These are phyloP conservation scores for Syncephalis plumigaleata DNA, from an alignment of 371 early-diverging fungal species.

Conservation along the genomic window DNA sequence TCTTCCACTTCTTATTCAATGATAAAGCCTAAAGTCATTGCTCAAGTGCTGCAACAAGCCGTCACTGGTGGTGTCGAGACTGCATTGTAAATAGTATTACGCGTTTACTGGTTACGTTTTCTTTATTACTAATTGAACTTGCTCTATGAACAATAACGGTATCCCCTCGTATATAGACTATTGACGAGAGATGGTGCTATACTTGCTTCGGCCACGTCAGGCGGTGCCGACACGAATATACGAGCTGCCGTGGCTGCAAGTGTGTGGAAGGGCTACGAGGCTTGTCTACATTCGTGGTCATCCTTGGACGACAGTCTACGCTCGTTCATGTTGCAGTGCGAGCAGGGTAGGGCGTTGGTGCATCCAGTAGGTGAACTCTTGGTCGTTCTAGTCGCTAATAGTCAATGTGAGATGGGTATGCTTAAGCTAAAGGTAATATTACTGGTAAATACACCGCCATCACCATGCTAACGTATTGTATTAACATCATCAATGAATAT, in stretches of 20 bases:
- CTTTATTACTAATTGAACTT: not conserved
- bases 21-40: conserved; percentile 49
- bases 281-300: not conserved
- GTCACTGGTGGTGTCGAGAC: conserved; percentile 41
- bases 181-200: not conserved
- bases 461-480: too few relatives aligned
- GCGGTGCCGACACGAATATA: not conserved
- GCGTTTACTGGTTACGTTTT: not conserved
- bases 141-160: too few relatives aligned
- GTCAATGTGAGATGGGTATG: too few relatives aligned
- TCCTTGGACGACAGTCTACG: too few relatives aligned
- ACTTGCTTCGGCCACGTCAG: not conserved
- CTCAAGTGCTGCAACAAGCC: conserved; percentile 45
- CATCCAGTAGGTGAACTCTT: too few relatives aligned
- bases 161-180: too few relatives aligned
- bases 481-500: too few relatives aligned
- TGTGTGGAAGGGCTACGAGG: not conserved
- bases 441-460: too few relatives aligned
- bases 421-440: too few relatives aligned
- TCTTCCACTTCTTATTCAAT: conserved; percentile 9
- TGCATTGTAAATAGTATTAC: conserved; percentile 26
- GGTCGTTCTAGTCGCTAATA: too few relatives aligned
- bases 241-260: not conserved
- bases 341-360: too few relatives aligned
- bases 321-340: too few relatives aligned